Base-by-base conservation (phyloP, 306 rosid genomes). In the Inga oerstediana region DNA sequence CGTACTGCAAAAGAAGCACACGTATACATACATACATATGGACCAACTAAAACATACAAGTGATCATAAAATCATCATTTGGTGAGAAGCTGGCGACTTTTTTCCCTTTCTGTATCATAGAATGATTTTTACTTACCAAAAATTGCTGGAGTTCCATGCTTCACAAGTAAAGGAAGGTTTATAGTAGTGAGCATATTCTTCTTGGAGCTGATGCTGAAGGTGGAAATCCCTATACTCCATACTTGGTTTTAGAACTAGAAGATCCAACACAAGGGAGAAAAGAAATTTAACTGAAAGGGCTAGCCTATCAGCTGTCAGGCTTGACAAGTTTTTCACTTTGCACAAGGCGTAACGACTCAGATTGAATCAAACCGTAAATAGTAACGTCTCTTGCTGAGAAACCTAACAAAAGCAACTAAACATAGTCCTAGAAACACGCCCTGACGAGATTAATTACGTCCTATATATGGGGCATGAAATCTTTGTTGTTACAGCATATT, bases 181-280 rank as follows among this genome's bases (percentile, higher is more conserved):
- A 78, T 56, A 35, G 39, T 78, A 44, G 78, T 59, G 77, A 76
- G 16, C 34, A 69, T 52, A 59, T 48, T 76, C 81, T 82, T 76
- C 78, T 82, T 76, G 85, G 41, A 77, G 81, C 66, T 82, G 81
- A 82, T 82, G 85, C 78, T 77, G 85, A 37, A 77, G 73, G 72
- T 59, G 74, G 58, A 83, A 78, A 66, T 81, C 61, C 2, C 74
- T 35, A 83, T 49, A 71, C 75, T 83, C 86, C 86, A 83, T 83
- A 71, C 64, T 58, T 22, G 49, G 9, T 17, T 58, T 46, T 35
- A 71, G 58, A 41, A 3, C 79, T 35, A 46, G 74, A 77, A 78
- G 75, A 78, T 71, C 79, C 75, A 32, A 58, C 74, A 69, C 46
- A 20, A 68, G 0, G 22, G 72, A 74, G 69, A 34, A 34, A 52